phyloP scores from a whole-genome alignment of 1,284 basidiomycete genomes.

The Mycena sp. region DNA sequence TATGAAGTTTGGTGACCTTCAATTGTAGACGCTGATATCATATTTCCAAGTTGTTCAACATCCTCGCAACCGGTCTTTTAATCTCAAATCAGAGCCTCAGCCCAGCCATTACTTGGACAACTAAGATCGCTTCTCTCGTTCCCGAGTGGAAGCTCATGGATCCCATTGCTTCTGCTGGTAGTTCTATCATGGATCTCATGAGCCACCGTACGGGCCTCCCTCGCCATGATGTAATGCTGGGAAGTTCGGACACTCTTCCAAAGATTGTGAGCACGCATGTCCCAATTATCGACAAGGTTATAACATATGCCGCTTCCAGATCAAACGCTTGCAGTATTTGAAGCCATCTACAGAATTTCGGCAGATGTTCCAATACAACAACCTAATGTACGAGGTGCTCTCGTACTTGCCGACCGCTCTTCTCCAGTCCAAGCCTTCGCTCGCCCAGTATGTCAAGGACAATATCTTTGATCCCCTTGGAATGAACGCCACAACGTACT shows the following conservation, averaged over 20 bases:
- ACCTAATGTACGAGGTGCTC: slow-evolving; percentile 32
- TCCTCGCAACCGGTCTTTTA: slow-evolving; percentile 34
- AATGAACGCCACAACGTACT: slow-evolving; percentile 35
- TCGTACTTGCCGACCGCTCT: slow-evolving; percentile 33
- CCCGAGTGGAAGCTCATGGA: slow-evolving; percentile 37
- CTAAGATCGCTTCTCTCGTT: slow-evolving; percentile 33
- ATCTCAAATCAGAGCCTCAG: slow-evolving; percentile 34
- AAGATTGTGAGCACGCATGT: neutral
- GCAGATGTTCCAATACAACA: slow-evolving; percentile 32
- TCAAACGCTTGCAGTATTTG: slow-evolving; percentile 29
- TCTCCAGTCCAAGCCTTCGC: slow-evolving; percentile 24
- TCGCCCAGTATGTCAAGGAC: slow-evolving; percentile 34
- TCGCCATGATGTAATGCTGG: slow-evolving; percentile 32
- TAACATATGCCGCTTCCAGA: slow-evolving; percentile 1
- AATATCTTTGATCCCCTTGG: slow-evolving; percentile 34
- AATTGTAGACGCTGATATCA: neutral
- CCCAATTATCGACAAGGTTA: neutral
- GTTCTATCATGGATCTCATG: slow-evolving; percentile 35
- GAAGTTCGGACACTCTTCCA: slow-evolving; percentile 12
- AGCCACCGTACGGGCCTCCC: slow-evolving; percentile 38
- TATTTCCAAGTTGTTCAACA: slow-evolving; percentile 29
- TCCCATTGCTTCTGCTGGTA: slow-evolving; percentile 30
- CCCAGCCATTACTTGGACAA: slow-evolving; percentile 33
- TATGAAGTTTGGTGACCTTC: neutral
- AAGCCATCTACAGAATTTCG: slow-evolving; percentile 36